Evolutionary conservation across 805 yeast species (phyloP).

Genomic region (Zygoascus biomembranicola): DNA sequence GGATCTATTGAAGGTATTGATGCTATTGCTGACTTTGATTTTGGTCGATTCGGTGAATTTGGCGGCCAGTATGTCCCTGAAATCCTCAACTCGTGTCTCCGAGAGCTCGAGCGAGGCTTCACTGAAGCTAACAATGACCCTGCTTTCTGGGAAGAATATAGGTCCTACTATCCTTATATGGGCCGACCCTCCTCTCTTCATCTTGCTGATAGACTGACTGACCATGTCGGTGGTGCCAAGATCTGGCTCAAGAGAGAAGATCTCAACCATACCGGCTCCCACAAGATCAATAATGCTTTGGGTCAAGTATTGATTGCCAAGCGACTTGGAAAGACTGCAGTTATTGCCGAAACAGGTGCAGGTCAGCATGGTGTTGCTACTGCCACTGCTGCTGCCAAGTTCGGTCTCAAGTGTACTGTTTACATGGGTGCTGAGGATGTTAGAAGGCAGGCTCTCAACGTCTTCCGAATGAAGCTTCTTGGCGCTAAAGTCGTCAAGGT

Average conservation of each 20-base stretch:
- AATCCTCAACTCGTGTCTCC: constrained; percentile 82
- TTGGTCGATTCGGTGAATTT: constrained; percentile 82
- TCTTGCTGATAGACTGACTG: constrained; percentile 81
- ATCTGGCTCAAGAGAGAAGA: constrained; percentile 99
- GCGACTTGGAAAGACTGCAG: constrained; percentile 37
- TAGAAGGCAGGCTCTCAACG: constrained; percentile 96
- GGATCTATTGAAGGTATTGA: not conserved
- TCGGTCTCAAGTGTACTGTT: constrained; percentile 88
- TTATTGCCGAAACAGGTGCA: constrained; percentile 44
- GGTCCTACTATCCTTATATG: constrained; percentile 76
- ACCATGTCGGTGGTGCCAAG: constrained; percentile 87
- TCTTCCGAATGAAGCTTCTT: constrained; percentile 90
- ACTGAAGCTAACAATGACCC: constrained; percentile 86
- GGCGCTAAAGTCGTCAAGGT: constrained; percentile 96
- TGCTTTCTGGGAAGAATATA: constrained; percentile 87
- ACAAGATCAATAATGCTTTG: constrained; percentile 41
- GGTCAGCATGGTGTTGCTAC: constrained; percentile 47
- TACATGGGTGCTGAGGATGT: constrained; percentile 99
- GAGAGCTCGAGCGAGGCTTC: constrained; percentile 82
- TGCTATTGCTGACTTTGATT: constrained; percentile 44
- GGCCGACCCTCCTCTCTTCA: constrained; percentile 96
- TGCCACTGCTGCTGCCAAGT: constrained; percentile 43
- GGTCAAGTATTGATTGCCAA: constrained; percentile 39
- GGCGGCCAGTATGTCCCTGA: constrained; percentile 99
- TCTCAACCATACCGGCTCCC: constrained; percentile 41